Evolutionary conservation across 75 land plant species (phyloP).

Genomic region (Larix kaempferi): DNA sequence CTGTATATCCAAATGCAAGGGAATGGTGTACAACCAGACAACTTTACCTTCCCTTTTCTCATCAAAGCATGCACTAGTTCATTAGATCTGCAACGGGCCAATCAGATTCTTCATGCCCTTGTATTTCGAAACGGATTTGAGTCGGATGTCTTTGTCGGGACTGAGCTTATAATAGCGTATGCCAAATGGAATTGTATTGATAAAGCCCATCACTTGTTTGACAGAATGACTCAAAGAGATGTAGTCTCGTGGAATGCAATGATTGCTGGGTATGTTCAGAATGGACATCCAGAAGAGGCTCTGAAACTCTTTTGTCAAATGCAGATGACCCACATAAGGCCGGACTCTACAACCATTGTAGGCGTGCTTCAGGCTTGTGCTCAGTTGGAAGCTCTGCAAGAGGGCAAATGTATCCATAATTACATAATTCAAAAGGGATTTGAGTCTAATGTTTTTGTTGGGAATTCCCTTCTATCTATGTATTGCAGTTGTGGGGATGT

Average conservation of each 20-base stretch:
- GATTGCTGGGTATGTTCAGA: constrained; percentile 18
- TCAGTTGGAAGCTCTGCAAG: background rate
- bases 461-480: constrained; percentile 55
- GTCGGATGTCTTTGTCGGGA: constrained; percentile 24
- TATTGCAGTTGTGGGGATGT: constrained; percentile 66
- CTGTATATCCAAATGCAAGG: constrained; percentile 21
- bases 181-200: constrained; percentile 21
- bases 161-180: constrained; percentile 32
- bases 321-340: constrained; percentile 10
- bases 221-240: constrained; percentile 21
- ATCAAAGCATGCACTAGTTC: constrained; percentile 23
- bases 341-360: constrained; percentile 21
- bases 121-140: constrained; percentile 21
- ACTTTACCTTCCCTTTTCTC: constrained; percentile 25
- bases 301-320: constrained; percentile 11
- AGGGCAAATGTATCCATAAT: constrained; percentile 42
- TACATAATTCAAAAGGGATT: constrained; percentile 15
- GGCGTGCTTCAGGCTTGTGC: constrained; percentile 7
- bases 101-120: constrained; percentile 13
- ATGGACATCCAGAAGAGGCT: constrained; percentile 20
- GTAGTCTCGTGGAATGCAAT: constrained; percentile 35
- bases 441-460: constrained; percentile 34
- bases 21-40: constrained; percentile 20
- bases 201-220: constrained; percentile 21
- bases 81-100: constrained; percentile 9